These are phyloP conservation scores for Phlebopus sp. DNA, from an alignment of 1,284 basidiomycete genomes.

Conservation along the genomic window DNA sequence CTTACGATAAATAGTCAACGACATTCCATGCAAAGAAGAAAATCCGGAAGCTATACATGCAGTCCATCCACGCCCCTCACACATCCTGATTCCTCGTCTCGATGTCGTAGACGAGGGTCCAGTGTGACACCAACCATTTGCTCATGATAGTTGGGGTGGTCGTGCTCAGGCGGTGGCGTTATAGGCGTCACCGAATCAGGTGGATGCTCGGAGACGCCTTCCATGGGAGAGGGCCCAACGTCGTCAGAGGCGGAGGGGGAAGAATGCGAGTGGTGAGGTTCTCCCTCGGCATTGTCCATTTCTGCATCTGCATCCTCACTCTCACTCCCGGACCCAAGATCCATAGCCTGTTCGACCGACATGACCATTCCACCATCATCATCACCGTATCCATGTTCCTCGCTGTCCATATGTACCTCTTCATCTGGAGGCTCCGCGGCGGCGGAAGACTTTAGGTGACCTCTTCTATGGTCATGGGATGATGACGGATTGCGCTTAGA, in stretches of 20 bases:
- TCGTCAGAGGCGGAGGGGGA: conserved; percentile 29
- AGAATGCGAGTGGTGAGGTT: conserved; percentile 16
- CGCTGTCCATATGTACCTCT: conserved; percentile 12
- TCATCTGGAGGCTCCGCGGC: conserved; percentile 26
- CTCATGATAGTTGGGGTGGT: background rate
- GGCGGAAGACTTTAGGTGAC: conserved; percentile 23
- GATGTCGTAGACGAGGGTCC: conserved; percentile 31
- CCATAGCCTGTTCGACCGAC: conserved; percentile 54
- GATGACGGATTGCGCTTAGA: conserved; percentile 28
- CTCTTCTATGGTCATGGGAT: conserved; percentile 9
- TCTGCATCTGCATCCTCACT: conserved; percentile 30
- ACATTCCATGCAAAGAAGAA: too few species aligned
- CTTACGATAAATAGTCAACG: too few species aligned
- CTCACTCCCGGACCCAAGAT: conserved; percentile 42
- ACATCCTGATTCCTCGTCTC: conserved; percentile 25
- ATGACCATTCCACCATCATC: conserved; percentile 34
- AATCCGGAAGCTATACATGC: conserved; percentile 3
- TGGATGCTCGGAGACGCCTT: conserved; percentile 28
- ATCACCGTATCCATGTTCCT: conserved; percentile 26
- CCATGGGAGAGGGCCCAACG: conserved; percentile 31
- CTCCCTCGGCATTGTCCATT: conserved; percentile 21
- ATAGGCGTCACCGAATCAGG: conserved; percentile 31
- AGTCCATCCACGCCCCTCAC: conserved; percentile 17
- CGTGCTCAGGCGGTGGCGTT: conserved; percentile 23
- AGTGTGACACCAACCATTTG: conserved; percentile 10